Base-by-base conservation (phyloP, 2,329 filamentous ascomycete genomes). In the Trichoderma simmonsii region DNA sequence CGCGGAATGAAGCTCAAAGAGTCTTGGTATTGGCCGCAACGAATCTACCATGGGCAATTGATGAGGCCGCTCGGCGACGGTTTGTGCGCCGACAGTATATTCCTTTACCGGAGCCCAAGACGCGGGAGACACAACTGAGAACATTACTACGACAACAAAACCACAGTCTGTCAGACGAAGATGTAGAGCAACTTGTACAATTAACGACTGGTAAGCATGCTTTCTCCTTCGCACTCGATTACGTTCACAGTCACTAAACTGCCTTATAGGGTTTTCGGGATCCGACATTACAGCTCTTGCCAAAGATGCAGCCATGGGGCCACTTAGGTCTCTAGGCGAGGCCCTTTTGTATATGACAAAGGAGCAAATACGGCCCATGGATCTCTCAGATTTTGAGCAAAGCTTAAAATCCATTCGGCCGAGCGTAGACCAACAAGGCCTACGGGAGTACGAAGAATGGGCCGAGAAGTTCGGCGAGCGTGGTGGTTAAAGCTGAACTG, bases 241-340 rank as follows among this genome's bases (percentile, higher is more conserved):
- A 5, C 4, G 9, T 11, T 54, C 6, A 69, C 21, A 32, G 6
- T 24, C n/a, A 51, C 18, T n/a, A 12, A 8, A 5, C 15, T 69
- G 28, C n/a, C 4, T 2, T 2, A 7, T 26, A 98, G 95, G 94
- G n/a, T 99, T 97, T 83, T 98, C 94, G 9, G 96, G 96, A 59
- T 97, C 94, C 2, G 96, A 99, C 78, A 97, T 99, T 75, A 98
- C 96, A 26, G 95, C 96, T 1, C 85, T 99, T 9, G 96, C 96
- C 8, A 99, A 99, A 82, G 96, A 99, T 79, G 96, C 96, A 9
- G 96, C 96, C 3, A 99, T 99, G 96, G 95, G 96, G 0, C 96
- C 96, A 0, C 85, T 99, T 14, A 89, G 96, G 36, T 95, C 94
- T 68, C 85, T 98, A 3, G 96, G 96, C 30, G 96, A 98, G 80